Evolutionary conservation across 352 stramenopile genomes (phyloP).

Genomic region (Thalassiosira hispida): DNA sequence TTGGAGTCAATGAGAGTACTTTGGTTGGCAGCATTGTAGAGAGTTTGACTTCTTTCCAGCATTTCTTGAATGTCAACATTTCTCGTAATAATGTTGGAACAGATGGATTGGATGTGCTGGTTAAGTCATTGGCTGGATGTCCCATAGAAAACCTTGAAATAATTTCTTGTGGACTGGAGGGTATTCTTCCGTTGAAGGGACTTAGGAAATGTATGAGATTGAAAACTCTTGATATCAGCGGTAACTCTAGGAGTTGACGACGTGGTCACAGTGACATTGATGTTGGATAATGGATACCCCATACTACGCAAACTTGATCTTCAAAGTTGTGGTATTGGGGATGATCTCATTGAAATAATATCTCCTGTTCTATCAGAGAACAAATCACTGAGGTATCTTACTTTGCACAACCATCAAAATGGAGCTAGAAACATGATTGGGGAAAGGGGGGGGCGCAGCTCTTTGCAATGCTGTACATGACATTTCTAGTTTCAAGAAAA

Average conservation of each 20-base stretch:
- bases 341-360: slow-evolving; percentile 21
- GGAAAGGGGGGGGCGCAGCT: neutral
- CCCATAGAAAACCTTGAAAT: slow-evolving; percentile 1
- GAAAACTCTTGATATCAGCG: slow-evolving; percentile 15
- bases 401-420: too few species aligned
- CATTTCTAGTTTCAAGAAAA: slow-evolving; percentile 29
- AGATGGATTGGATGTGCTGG: slow-evolving; percentile 17
- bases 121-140: slow-evolving; percentile 14
- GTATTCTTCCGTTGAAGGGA: slow-evolving; percentile 1
- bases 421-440: neutral
- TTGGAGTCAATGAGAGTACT: neutral
- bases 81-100: slow-evolving; percentile 21
- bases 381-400: slow-evolving; percentile 18
- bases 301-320: slow-evolving; percentile 3
- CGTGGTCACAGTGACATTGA: too few species aligned
- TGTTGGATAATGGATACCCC: neutral
- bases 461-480: slow-evolving; percentile 17
- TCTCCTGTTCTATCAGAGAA: slow-evolving; percentile 5
- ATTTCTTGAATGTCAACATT: slow-evolving; percentile 14
- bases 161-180: too few species aligned
- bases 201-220: slow-evolving; percentile 6
- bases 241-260: neutral
- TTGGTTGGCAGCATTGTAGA: slow-evolving; percentile 13
- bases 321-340: slow-evolving; percentile 2
- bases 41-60: slow-evolving; percentile 5